Base-by-base conservation (phyloP, 1,284 basidiomycete species). In the Puccinia novopanici region DNA sequence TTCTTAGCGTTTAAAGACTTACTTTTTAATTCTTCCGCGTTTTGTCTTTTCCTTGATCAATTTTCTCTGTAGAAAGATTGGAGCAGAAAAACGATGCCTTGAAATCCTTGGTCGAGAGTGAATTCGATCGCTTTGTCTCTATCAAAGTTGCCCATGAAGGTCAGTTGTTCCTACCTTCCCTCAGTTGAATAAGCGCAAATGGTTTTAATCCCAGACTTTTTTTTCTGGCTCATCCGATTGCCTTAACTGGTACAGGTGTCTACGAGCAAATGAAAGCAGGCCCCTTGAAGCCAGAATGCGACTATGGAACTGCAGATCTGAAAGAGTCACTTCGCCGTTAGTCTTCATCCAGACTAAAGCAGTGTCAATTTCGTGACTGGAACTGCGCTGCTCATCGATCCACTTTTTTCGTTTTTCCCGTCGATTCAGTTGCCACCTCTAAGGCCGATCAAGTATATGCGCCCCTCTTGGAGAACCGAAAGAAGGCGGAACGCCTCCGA, bases 61-160 rank as follows among this genome's bases (percentile, higher is more conserved):
- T 34, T n/a, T 48, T 37, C 4, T 72, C 30, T 19, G 13, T 2
- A 84, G 87, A 89, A 27, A 91, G 92, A 22, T 91, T 97, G 82
- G 95, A 97, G 84, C 89, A 91, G 3, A 90, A 95, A 48, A 95
- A 93, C 1, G 94, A 96, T 84, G 96, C 95, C 34, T 92, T 99
- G 81, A 90, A 95, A 73, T 91, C 97, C 34, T 89, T 99, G 59
- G 97, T 99, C 30, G 94, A 98, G 86, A 94, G 98, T 84, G 98
- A 98, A 87, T 98, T 99, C 87, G 95, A 99, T 87, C 89, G 94
- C 34, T 99, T 99, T 84, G 96, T 99, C 15, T 93, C 94, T 4
- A 96, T 99, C 82, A 99, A 99, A 85, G 93, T 94, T 19, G 93
- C 93, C 15, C 96, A 93, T 13, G 96, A 98, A 87, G 93, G 95